phyloP scores from a whole-genome alignment of 495 filamentous ascomycete genomes.

The Xylaria castorea region DNA sequence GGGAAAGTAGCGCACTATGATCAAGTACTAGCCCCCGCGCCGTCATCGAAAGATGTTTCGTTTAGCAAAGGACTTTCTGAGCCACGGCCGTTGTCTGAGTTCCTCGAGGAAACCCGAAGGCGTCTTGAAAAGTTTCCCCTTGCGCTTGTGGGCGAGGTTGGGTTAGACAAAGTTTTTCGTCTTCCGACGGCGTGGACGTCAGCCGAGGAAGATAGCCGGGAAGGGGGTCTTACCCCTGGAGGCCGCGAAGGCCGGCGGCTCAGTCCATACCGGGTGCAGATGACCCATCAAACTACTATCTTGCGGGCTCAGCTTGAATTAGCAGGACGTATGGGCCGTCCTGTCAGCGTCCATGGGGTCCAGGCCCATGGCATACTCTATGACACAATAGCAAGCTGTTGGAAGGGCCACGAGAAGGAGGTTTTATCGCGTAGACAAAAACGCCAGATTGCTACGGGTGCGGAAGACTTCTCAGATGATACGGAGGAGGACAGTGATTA shows the following conservation, averaged over 20 bases:
- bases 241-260: conserved; percentile 80
- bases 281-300: conserved; percentile 78
- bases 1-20: conserved; percentile 76
- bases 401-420: conserved; percentile 81
- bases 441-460: conserved; percentile 49
- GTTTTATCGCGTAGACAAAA: conserved; percentile 69
- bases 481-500: conserved; percentile 41
- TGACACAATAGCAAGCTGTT: conserved; percentile 74
- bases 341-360: conserved; percentile 90
- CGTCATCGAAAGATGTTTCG: conserved; percentile 54
- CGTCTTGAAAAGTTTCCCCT: conserved; percentile 68
- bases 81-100: conserved; percentile 70
- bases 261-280: conserved; percentile 74
- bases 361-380: conserved; percentile 86
- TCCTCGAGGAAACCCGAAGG: conserved; percentile 67
- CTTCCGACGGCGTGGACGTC: conserved; percentile 70
- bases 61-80: conserved; percentile 74
- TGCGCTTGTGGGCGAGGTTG: conserved; percentile 87
- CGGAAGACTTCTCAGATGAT: conserved; percentile 57
- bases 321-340: conserved; percentile 79
- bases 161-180: conserved; percentile 84
- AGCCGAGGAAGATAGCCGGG: conserved; percentile 42
- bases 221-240: conserved; percentile 71
- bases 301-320: conserved; percentile 83
- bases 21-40: conserved; percentile 66